Evolutionary conservation across 106 monocot genomes (phyloP), one percentile per base, ranked within the genome.

Genomic region (Apostasia ramifera): DNA sequence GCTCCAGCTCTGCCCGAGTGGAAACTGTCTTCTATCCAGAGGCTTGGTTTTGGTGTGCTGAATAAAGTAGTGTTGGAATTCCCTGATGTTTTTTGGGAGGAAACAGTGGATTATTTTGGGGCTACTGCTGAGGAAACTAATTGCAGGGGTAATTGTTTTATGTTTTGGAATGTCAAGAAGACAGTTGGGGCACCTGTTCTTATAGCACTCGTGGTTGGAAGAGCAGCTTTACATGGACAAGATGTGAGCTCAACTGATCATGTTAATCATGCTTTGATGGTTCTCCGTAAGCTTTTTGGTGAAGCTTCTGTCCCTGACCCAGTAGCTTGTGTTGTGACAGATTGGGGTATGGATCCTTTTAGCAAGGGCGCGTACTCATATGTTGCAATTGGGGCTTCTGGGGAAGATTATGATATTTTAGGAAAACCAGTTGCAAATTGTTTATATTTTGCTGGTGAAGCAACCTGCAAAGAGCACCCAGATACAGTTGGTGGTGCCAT

Each of bases 141-240:
- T 57, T 42, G 59, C 44, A 86, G 97, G 70, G 97, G 97, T 14
- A 82, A 77, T 48, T 92, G 92, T 71, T 98, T 98, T 73, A 98
- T 98, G 97, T 98, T 98, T 67, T 98, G 97, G 97, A 98, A 98
- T 89, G 85, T 93, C 57, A 93, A 76, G 68, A 98, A 98, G 77
- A 98, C 97, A 68, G 92, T 89, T 40, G 89, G 92, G 40, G 87
- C 89, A 55, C 92, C 92, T 69, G 92, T 98, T 76, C 89, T 98
- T 70, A 92, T 98, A 81, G 89, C 92, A 68, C 92, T 98, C 68
- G 83, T 98, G 9, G 97, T 85, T 75, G 97, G 97, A 9, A 87
- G 87, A 78, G 92, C 97, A 57, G 97, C 97, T 78, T 40, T 85
- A 80, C 77, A 87, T 72, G 85, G 91, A 14, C 84, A 90, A 71